phyloP scores from a whole-genome alignment of 2,329 filamentous ascomycete species.

The Ophiocordyceps robertsii region DNA sequence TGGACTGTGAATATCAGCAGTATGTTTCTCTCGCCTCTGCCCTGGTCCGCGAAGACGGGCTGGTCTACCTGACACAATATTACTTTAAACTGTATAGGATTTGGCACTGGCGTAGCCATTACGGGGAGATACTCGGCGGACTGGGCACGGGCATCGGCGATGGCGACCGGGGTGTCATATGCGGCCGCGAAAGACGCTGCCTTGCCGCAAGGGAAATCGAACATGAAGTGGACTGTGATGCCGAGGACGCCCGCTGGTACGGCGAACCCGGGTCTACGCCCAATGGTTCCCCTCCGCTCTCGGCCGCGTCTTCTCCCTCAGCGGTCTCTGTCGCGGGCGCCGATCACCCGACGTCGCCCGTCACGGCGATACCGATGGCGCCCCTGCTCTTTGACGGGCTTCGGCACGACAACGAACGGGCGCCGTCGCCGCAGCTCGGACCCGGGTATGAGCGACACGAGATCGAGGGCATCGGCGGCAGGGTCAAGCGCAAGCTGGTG shows the following conservation, averaged over 20 bases:
- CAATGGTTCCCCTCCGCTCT: constrained; percentile 6
- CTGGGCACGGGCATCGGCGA: constrained; percentile 80
- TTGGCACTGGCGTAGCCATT: constrained; percentile 83
- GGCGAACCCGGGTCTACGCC: no score
- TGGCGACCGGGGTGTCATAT: constrained; percentile 77
- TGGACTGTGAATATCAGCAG: constrained; percentile 46
- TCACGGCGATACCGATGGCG: constrained; percentile 9
- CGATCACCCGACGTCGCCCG: neutral
- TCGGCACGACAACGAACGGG: constrained; percentile 22
- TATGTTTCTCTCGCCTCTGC: constrained; percentile 16
- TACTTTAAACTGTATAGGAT: constrained; percentile 30
- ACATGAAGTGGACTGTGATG: constrained; percentile 75
- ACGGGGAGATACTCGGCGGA: constrained; percentile 66
- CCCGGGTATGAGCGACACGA: constrained; percentile 77
- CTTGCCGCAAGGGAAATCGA: constrained; percentile 66
- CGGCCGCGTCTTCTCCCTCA: constrained; percentile 4
- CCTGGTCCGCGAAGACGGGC: neutral
- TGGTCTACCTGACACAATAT: no score
- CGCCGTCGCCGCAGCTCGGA: constrained; percentile 38
- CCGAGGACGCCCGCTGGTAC: constrained; percentile 48
- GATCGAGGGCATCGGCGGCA: constrained; percentile 79
- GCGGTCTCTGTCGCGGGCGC: neutral
- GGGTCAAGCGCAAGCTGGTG: constrained; percentile 79
- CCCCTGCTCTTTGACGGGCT: constrained; percentile 15
- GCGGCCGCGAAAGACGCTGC: constrained; percentile 65